Percentiles rank a stretch among this genome's conserved stretches.
phyloP scores from a whole-genome alignment of 2,329 filamentous ascomycete genomes.

The Aspergillus jensenii region DNA sequence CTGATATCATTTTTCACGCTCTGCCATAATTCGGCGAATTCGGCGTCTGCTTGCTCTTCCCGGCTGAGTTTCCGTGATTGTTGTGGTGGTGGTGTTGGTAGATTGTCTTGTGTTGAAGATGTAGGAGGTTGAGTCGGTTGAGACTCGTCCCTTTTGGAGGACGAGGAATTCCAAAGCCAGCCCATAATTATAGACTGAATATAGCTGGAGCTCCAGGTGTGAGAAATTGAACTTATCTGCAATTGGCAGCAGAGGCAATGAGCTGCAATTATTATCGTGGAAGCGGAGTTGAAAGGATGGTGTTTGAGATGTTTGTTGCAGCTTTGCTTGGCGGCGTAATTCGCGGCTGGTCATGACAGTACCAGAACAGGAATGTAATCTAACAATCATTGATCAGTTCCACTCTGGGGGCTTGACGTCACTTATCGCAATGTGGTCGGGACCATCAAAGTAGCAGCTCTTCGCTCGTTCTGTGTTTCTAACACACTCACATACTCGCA shows the following conservation, averaged over 20 bases:
- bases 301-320: conserved; percentile 6
- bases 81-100: conserved; percentile 16
- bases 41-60: conserved; percentile 53
- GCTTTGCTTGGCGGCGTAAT: conserved; percentile 2
- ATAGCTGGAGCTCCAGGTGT: too few relatives aligned
- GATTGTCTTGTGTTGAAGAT: conserved; percentile 13
- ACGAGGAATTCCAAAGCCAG: conserved; percentile 45
- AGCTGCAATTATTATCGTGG: neutral
- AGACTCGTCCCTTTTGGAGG: conserved; percentile 28
- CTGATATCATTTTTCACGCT: conserved; percentile 44
- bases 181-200: conserved; percentile 37
- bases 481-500: conserved; percentile 4
- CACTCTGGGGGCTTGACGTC: neutral
- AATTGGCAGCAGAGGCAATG: neutral
- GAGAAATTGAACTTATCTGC: neutral
- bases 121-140: conserved; percentile 8
- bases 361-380: conserved; percentile 6
- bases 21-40: conserved; percentile 55
- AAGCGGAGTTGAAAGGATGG: neutral
- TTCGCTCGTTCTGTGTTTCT: conserved; percentile 1
- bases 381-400: neutral
- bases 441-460: conserved; percentile 3
- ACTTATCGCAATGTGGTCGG: neutral
- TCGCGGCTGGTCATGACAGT: neutral
- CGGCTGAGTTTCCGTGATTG: conserved; percentile 33